Conservation (phyloP, 192 early-diverging fungal species). For the Phycomyces blakesleeanus region DNA sequence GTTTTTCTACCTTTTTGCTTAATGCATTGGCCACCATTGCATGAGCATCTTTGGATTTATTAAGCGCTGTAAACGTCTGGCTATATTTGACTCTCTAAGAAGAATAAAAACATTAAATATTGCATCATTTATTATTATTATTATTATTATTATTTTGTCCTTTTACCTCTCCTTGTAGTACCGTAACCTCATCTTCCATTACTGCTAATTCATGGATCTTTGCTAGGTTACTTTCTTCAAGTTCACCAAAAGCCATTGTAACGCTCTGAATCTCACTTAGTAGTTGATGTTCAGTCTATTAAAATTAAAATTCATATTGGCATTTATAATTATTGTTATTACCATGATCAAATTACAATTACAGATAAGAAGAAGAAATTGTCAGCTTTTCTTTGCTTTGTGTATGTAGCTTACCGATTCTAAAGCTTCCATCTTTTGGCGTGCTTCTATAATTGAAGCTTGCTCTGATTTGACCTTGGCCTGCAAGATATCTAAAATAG, state of each 20-base stretch:
- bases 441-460: not conserved
- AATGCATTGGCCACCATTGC: conserved; percentile 70
- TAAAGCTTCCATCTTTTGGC: conserved; percentile 3
- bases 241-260: conserved; percentile 10
- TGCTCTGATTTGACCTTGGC: conserved; percentile 14
- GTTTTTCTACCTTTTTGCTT: conserved; percentile 80
- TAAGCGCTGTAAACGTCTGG: conserved; percentile 73
- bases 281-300: conserved; percentile 17
- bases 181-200: conserved; percentile 17
- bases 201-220: conserved; percentile 8
- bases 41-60: conserved; percentile 71
- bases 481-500: conserved; percentile 15
- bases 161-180: conserved; percentile 20
- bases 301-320: not conserved
- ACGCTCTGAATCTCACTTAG: conserved; percentile 21
- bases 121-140: not conserved
- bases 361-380: not conserved
- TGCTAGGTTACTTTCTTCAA: conserved; percentile 18
- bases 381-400: too few species aligned
- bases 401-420: conserved; percentile 7
- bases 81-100: conserved; percentile 65
- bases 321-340: not conserved
- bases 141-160: too few species aligned
- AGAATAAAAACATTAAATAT: not conserved
- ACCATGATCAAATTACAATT: not conserved